Base-by-base conservation (phyloP, 768 basidiomycete genomes). In the Xerocomus brunneocitrinus region DNA sequence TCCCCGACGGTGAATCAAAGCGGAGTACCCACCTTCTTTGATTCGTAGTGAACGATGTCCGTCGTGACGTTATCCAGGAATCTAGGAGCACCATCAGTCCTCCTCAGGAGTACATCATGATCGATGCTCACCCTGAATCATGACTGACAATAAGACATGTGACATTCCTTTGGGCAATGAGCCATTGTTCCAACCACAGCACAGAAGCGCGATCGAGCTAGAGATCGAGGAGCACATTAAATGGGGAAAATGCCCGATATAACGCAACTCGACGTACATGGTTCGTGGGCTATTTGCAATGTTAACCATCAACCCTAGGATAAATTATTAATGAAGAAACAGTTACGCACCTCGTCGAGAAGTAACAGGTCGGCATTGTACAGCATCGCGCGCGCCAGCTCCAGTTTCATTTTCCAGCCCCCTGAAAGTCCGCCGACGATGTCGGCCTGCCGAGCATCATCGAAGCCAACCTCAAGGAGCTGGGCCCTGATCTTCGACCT, bases 381-480 rank as follows among this genome's bases (percentile, higher is more conserved):
- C 47, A 98, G 75, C 93, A 98, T 98, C 12, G 95, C 95, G 60
- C 95, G 78, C 8, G 92, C 93, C 38, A 98, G 80, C 68, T 98
- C 95, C 49, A 98, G 81, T 72, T 97, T 97, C 95, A 98, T 98
- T 76, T 98, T 98, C 95, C 95, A 98, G 40, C 95, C 95, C 63
- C 95, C 95, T 13, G 94, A 97, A 56, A 98, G 76, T 39, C 90
- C 87, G 45, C 89, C 92, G 55, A 98, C 94, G 48, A 81, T 74
- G 62, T 95, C 90, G 38, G 80, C 73, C 73, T 98, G 95, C 54
- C 91, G 80, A 44, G 75, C 79, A 60, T 89, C 90, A 64, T 93
- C 88, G 67, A 98, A 98, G 47, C 95, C 95, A 49, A 98, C 94
- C 63, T 89, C 91, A 10, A 78, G 58, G 6, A 98, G 80, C 67